These are phyloP conservation scores for Exsudoporus floridanus DNA, from an alignment of 1,284 basidiomycete genomes.

Conservation along the genomic window DNA sequence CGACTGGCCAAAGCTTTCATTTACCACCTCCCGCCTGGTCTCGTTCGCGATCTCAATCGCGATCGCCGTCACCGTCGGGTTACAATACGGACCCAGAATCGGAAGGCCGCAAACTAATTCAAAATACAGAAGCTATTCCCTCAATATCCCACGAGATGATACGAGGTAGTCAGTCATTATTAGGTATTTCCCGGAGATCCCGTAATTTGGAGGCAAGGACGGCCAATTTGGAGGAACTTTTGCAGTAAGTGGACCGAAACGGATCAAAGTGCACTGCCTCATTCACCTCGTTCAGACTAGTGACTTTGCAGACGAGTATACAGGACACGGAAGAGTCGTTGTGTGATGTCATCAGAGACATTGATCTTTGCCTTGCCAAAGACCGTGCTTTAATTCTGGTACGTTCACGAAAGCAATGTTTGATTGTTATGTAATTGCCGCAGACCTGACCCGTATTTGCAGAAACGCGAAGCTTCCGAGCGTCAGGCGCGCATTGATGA, in stretches of 20 bases:
- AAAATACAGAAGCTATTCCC: constrained; percentile 16
- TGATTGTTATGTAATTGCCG: constrained; percentile 28
- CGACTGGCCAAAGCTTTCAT: constrained; percentile 58
- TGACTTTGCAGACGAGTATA: constrained; percentile 67
- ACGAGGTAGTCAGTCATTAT: constrained; percentile 12
- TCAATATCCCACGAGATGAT: constrained; percentile 24
- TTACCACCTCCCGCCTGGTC: constrained; percentile 41
- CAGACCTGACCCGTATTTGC: constrained; percentile 21
- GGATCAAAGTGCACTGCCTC: constrained; percentile 1
- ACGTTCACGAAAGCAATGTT: constrained; percentile 15
- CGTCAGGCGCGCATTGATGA: constrained; percentile 53
- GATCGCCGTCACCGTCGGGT: constrained; percentile 53
- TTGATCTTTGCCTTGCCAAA: constrained; percentile 49
- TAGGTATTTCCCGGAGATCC: constrained; percentile 24
- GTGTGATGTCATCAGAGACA: constrained; percentile 50
- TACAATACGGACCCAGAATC: constrained; percentile 73
- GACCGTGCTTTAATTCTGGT: constrained; percentile 50
- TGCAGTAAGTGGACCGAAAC: constrained; percentile 51
- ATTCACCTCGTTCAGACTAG: constrained; percentile 48
- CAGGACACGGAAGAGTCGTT: constrained; percentile 65
- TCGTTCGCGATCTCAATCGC: constrained; percentile 39
- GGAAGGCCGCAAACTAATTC: constrained; percentile 42
- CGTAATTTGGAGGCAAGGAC: constrained; percentile 39
- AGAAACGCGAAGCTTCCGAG: constrained; percentile 66
- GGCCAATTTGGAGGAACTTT: constrained; percentile 65